Evolutionary conservation across 2,329 filamentous ascomycete species (phyloP).

Genomic region (Cladosporium colombiae): DNA sequence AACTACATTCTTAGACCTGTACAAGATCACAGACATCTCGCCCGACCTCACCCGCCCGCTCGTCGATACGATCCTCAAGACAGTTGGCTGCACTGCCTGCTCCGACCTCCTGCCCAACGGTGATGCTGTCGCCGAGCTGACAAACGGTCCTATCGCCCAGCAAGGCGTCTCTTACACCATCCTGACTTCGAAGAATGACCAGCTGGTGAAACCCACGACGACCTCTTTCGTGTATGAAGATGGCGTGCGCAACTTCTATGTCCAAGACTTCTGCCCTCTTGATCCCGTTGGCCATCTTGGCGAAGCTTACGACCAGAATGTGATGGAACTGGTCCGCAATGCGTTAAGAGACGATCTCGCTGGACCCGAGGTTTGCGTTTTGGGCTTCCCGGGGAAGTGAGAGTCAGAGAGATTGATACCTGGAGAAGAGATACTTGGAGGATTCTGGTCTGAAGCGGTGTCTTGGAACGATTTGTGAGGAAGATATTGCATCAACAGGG

Average conservation of each 20-base stretch:
- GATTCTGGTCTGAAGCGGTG: not conserved
- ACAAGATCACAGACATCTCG: slow-evolving; percentile 26
- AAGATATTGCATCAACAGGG: no score
- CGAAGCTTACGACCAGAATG: slow-evolving; percentile 30
- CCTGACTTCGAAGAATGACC: slow-evolving; percentile 26
- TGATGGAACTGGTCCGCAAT: slow-evolving; percentile 28
- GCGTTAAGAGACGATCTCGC: slow-evolving; percentile 25
- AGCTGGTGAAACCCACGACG: slow-evolving; percentile 28
- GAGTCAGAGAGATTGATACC: not conserved
- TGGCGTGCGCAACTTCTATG: slow-evolving; percentile 28
- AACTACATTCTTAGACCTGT: slow-evolving; percentile 26
- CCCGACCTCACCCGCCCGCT: slow-evolving; percentile 24
- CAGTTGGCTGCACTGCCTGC: slow-evolving; percentile 28
- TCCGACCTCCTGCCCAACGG: slow-evolving; percentile 26
- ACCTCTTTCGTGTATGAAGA: slow-evolving; percentile 29
- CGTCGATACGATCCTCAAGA: slow-evolving; percentile 21
- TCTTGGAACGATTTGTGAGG: no score
- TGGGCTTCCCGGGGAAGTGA: slow-evolving; percentile 28
- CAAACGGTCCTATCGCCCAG: slow-evolving; percentile 28
- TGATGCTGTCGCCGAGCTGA: slow-evolving; percentile 22
- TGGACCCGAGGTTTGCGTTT: slow-evolving; percentile 24
- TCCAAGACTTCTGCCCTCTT: slow-evolving; percentile 29
- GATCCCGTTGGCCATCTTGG: slow-evolving; percentile 30
- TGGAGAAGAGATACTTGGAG: not conserved
- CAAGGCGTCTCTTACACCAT: slow-evolving; percentile 27